Evolutionary conservation across 1,139 yeast species (phyloP).

Genomic region (Candida dubliniensis): DNA sequence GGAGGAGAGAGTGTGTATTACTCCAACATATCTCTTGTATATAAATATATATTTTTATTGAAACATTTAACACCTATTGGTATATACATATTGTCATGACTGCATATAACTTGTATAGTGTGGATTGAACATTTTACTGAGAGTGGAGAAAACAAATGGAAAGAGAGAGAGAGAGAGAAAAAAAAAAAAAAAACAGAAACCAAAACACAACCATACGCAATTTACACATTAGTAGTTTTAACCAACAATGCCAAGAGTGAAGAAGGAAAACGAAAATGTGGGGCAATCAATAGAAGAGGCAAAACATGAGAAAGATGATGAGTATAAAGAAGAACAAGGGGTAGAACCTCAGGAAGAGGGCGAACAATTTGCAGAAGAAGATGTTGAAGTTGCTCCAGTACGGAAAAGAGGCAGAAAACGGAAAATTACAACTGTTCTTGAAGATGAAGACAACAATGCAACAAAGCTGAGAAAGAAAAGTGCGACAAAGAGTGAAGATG

Average conservation of each 20-base stretch:
- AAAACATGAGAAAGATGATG: conserved; percentile 7
- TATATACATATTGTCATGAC: background rate
- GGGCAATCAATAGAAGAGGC: conserved; percentile 2
- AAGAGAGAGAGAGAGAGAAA: background rate
- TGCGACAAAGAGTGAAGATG: conserved; percentile 17
- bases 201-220: background rate
- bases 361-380: conserved; percentile 17
- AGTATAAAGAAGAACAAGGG: conserved; percentile 17
- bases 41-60: background rate
- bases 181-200: background rate
- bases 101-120: background rate
- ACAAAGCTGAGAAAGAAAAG: conserved; percentile 12
- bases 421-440: conserved; percentile 7
- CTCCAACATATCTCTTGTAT: background rate
- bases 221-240: background rate
- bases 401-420: conserved; percentile 13
- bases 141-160: background rate
- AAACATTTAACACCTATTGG: too few species aligned
- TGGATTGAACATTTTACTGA: background rate
- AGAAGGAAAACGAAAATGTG: conserved; percentile 2
- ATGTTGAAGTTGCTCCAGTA: conserved; percentile 12
- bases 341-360: conserved; percentile 23
- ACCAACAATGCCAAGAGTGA: conserved; percentile 2
- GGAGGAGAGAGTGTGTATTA: background rate
- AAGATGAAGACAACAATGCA: conserved; percentile 7